These are phyloP conservation scores for Exophiala bonariae DNA, from an alignment of 2,329 filamentous ascomycete species.

Conservation along the genomic window DNA sequence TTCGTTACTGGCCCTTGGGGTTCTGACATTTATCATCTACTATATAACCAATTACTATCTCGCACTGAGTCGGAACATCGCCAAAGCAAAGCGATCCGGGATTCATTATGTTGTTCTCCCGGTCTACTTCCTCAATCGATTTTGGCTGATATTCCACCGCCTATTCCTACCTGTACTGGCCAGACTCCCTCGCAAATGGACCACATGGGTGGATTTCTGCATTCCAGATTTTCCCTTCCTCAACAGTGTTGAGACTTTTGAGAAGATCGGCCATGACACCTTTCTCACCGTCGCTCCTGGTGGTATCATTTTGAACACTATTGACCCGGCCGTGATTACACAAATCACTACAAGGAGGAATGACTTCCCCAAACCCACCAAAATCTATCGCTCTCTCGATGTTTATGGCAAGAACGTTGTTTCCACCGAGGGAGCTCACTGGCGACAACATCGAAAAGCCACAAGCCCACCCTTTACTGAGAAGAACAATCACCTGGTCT, in stretches of 20 bases:
- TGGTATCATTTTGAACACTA: constrained; percentile 55
- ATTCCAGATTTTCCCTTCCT: constrained; percentile 27
- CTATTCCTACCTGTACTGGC: constrained; percentile 47
- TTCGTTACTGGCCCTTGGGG: constrained; percentile 10
- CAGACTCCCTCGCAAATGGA: constrained; percentile 42
- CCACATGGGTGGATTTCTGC: constrained; percentile 45
- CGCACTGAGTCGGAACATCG: constrained; percentile 26
- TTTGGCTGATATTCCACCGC: constrained; percentile 47
- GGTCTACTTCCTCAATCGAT: constrained; percentile 38
- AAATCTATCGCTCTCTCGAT: constrained; percentile 59
- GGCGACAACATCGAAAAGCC: constrained; percentile 72
- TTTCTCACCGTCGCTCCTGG: constrained; percentile 65
- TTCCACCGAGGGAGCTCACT: constrained; percentile 66
- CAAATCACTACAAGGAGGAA: constrained; percentile 67
- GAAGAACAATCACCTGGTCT: constrained; percentile 69
- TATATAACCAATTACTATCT: constrained; percentile 6
- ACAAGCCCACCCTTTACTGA: constrained; percentile 74
- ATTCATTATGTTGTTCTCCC: constrained; percentile 31
- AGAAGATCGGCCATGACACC: constrained; percentile 58
- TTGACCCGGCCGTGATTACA: constrained; percentile 64
- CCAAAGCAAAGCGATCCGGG: constrained; percentile 30
- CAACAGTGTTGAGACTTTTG: constrained; percentile 51
- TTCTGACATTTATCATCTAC: constrained; percentile 14
- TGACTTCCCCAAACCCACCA: constrained; percentile 68
- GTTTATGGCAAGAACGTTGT: constrained; percentile 73